A percentile compares a stretch with the other conserved stretches of the same genome.
These are phyloP conservation scores for Fusarium robinianum DNA, from an alignment of 2,329 filamentous ascomycete genomes.

Conservation along the genomic window DNA sequence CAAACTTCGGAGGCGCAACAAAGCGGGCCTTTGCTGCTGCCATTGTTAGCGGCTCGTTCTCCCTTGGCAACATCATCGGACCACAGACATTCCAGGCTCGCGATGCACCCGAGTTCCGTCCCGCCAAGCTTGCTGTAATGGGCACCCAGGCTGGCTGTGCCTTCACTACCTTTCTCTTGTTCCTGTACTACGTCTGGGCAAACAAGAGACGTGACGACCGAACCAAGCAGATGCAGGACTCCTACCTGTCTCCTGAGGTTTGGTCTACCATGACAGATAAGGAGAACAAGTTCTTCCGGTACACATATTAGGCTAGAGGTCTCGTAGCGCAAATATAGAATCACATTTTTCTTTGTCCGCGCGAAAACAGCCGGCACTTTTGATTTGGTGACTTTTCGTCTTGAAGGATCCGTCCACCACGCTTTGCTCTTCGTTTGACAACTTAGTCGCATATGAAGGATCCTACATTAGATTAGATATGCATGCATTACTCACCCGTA, in stretches of 20 bases:
- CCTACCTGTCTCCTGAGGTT: slow-evolving; percentile 47
- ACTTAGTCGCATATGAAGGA: too few species aligned
- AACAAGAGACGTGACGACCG: slow-evolving; percentile 46
- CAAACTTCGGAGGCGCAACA: slow-evolving; percentile 57
- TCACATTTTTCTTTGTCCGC: too few species aligned
- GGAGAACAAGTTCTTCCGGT: slow-evolving; percentile 62
- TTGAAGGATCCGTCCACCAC: too few species aligned
- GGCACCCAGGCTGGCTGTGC: slow-evolving; percentile 53
- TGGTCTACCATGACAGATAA: slow-evolving; percentile 59
- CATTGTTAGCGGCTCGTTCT: slow-evolving; percentile 55
- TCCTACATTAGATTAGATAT: too few species aligned
- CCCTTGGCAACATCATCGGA: slow-evolving; percentile 60
- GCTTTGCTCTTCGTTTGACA: too few species aligned
- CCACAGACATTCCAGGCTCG: slow-evolving; percentile 59
- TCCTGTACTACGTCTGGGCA: slow-evolving; percentile 56
- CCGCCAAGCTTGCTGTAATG: slow-evolving; percentile 60
- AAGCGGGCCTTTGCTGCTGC: slow-evolving; percentile 57
- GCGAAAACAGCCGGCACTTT: too few species aligned
- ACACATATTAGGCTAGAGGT: slow-evolving; percentile 49
- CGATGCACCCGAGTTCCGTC: slow-evolving; percentile 57
- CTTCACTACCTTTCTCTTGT: slow-evolving; percentile 48
- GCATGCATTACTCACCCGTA: too few species aligned
- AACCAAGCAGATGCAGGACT: slow-evolving; percentile 45
- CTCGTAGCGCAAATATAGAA: too few species aligned
- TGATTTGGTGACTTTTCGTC: too few species aligned